Base-by-base conservation (phyloP, 2,329 filamentous ascomycete genomes). In the Arthrobotrys sphaeroides region DNA sequence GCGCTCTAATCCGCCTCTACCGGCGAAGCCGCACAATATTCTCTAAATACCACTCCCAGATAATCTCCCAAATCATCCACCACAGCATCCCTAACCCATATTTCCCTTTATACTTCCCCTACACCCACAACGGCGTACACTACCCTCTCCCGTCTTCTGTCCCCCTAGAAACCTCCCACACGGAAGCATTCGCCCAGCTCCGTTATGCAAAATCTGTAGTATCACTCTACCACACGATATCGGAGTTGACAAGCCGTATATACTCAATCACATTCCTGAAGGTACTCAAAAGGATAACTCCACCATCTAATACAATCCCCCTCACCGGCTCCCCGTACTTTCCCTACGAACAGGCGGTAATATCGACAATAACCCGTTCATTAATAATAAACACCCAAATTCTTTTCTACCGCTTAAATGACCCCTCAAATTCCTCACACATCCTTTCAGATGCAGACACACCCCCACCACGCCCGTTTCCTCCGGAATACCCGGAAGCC, bases 1-100 rank as follows among this genome's bases (percentile, higher is more conserved):
- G 47, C 18, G 40, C 16, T 3, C 12, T 64, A 3, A 26, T 64
- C 36, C 61, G 61, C 51, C 28, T 64, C 33, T 72, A 72, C 57
- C 57, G 67, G 18, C 67, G 67, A 18, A 57, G 45, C 13, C 67
- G 67, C 36, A 62, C 31, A 43, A 45, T 62, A 0, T 72, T 72
- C 18, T 20, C 57, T 3, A 40, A 55, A 10, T 72, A 72, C 45
- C 57, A 72, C 24, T 36, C 22, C 6, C 67, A 72, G 49, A 72
- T 72, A 51, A 38, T 72, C 31, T 49, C 57, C 12, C 36, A 55
- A 12, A 72, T 64, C 4, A 57, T 72, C 24, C 18, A 10, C 4
- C 36, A 47, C 36, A n/a, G n/a, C 7, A 24, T 72, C 6, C 12
- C 45, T 0, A 26, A 72, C 57, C 67, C 67, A 1, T 6, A 28